Evolutionary conservation across 2,329 filamentous ascomycete species (phyloP), one percentile per base, ranked within the genome.

Genomic region (Ceratocystiopsis sp.): DNA sequence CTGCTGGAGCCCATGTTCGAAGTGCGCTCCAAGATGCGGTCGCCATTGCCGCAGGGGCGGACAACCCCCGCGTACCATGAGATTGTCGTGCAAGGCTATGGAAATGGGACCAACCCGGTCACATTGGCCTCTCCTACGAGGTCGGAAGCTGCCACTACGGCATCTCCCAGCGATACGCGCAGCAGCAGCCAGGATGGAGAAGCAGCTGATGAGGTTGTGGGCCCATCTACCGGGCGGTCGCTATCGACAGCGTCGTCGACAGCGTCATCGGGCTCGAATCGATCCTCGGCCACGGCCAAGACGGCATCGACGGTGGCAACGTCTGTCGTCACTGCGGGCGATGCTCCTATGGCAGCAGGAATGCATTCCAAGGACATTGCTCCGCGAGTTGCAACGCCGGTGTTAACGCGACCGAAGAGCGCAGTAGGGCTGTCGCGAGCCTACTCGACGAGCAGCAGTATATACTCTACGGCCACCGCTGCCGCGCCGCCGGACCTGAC

Each of bases 41-140:
- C 38, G 13, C 17, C 41, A 3, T 5, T 14, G 2, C 35, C 42
- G 2, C 41, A 33, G 1, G 40, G 42, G 14, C 37, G 40, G 13
- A 39, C 32, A 15, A 33, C n/a, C 15, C 44, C 50, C 2, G 49
- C 54, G 0, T 65, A 67, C 45, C 65, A 68, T 42, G 70, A 75
- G 50, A 72, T 73, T 25, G 57, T 72, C 0, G 61, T 73, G 8
- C 61, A 65, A 5, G 67, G 68, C 1, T 73, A 74, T 45, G 70
- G 69, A 11, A 73, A 73, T 40, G 68, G 68, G 1, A 69, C 64
- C 3, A 67, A 68, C 34, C 17, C 43, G 0, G 47, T 50, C n/a
- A 29, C 9, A 29, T 11, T 29, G 25, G 25, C 25, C 25, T 29
- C 25, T 10, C 25, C 19, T 32, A 16, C 40, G 5, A 29, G 7